Base-by-base conservation (phyloP, 2,329 filamentous ascomycete genomes). In the Arthrocladium fulminans region DNA sequence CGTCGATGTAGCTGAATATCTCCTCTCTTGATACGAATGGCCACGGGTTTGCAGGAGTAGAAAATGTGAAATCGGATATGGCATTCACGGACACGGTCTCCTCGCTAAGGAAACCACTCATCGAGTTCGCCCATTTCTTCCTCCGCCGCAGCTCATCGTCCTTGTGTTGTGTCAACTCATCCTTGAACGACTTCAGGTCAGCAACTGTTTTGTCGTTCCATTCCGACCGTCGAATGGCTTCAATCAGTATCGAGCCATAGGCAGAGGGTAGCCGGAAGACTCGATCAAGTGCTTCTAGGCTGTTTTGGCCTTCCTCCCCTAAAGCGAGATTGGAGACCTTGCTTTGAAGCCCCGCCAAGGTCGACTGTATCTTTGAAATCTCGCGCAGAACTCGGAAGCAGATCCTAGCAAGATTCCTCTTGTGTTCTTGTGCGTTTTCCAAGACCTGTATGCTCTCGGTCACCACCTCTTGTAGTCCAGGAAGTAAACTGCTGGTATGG, bases 141-240 rank as follows among this genome's bases (percentile, higher is more conserved):
- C 92, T 79, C 45, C 92, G 76, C 59, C 90, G 88, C 44, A 86
- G 79, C 63, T 98, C 92, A 65, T 97, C 92, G 52, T 96, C 89
- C 60, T 92, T 87, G 54, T 94, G 90, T 0, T 86, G 73, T 1
- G 88, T 87, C 76, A 97, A 87, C 62, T 97, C 90, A 63, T 97
- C 94, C 22, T 88, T 88, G 22, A 98, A 70, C 0, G 84, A 87
- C 2, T 86, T 82, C 0, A 90, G 92, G 60, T 97, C 92, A 2
- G 79, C 77, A 62, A 84, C 87, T 65, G 97, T 84, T 66, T 94
- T 95, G 45, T 94, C 87, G 10, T 79, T 80, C 89, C 92, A 98
- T 67, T 96, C 89, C 27, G 82, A 82, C 19, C 92, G 82, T 49
- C 86, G 80, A 34, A 96, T 80, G 13, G 88, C 84, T 66, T 98